Conservation (phyloP, 2,329 filamentous ascomycete genomes). For the Aspergillus felis region DNA sequence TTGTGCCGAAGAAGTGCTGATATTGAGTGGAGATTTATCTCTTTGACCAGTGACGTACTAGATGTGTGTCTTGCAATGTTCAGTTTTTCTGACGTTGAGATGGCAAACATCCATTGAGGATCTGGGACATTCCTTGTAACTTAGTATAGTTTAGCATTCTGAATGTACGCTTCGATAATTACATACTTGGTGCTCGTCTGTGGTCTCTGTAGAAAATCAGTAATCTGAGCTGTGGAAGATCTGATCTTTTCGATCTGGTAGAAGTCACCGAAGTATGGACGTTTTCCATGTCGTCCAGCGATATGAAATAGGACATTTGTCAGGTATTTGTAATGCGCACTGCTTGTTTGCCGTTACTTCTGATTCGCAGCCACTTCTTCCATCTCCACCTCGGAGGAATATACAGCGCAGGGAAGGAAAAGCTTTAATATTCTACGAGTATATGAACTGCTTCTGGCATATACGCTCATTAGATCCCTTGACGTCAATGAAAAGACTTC, state of each 20-base stretch:
- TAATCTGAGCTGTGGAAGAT: neutral
- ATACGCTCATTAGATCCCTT: neutral
- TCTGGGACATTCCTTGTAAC: conserved; percentile 33
- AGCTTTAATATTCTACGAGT: neutral
- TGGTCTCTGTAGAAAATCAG: neutral
- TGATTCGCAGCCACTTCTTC: neutral
- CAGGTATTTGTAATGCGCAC: neutral
- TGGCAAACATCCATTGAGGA: conserved; percentile 45
- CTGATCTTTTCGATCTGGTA: no score
- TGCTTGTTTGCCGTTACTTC: neutral
- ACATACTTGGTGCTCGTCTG: neutral
- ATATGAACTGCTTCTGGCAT: neutral
- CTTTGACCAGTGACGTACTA: conserved; percentile 40
- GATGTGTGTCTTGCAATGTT: conserved; percentile 36
- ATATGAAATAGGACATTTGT: neutral
- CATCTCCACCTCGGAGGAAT: neutral
- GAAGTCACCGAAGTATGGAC: no score
- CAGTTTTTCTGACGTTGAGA: conserved; percentile 20
- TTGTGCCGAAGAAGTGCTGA: conserved; percentile 99
- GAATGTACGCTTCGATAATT: neutral
- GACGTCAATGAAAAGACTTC: neutral
- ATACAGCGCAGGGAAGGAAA: neutral
- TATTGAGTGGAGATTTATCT: conserved; percentile 44
- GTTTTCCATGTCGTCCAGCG: no score
- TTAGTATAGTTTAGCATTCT: neutral